Evolutionary conservation across 257 asterid genomes (phyloP).

Genomic region (Anisodus acutangulus): DNA sequence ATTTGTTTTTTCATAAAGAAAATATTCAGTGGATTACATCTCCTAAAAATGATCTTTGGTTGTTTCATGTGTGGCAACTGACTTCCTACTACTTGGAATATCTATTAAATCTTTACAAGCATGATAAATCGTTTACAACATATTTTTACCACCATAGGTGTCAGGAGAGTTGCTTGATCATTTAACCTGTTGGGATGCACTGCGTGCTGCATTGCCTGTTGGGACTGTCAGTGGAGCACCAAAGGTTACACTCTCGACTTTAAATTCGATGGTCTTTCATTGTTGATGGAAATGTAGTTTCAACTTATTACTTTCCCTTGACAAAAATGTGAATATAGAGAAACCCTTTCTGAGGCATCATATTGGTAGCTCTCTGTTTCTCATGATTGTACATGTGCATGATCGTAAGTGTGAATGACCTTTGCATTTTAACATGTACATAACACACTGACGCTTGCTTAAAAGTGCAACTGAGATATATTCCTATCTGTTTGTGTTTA

Average conservation of each 20-base stretch:
- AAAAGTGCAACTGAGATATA: not conserved
- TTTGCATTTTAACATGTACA: not conserved
- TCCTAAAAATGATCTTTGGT: not conserved
- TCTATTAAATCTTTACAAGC: not conserved
- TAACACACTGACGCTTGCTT: not conserved
- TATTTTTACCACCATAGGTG: conserved; percentile 47
- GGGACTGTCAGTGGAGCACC: conserved; percentile 99
- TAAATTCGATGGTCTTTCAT: not conserved
- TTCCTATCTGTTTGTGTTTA: not conserved
- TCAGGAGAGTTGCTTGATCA: conserved; percentile 86
- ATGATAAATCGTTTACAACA: not conserved
- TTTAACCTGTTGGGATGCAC: conserved; percentile 88
- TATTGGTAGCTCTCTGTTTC: not conserved
- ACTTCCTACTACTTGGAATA: not conserved
- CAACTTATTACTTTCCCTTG: not conserved
- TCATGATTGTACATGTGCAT: not conserved
- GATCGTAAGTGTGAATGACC: not conserved
- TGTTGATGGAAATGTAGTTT: not conserved
- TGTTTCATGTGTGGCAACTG: not conserved
- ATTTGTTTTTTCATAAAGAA: not conserved
- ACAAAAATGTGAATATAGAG: not conserved
- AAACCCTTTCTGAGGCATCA: not conserved
- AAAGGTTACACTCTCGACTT: conserved; percentile 50
- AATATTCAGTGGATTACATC: not conserved
- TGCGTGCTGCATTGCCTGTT: conserved; percentile 85